These are phyloP conservation scores for Brassica napus DNA, from an alignment of 345 rosid genomes.

Conservation along the genomic window Da-Ae NC_063452.1:62640001-62640500, in stretches of 20 bases:
- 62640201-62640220: constrained; percentile 9
- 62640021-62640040: constrained; percentile 27
- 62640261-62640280: constrained; percentile 80
- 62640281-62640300: constrained; percentile 91
- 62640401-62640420: constrained; percentile 19
- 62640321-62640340: constrained; percentile 65
- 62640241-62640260: constrained; percentile 62
- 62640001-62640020: constrained; percentile 50
- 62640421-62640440: constrained; percentile 5
- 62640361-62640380: constrained; percentile 40
- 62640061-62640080: too few relatives aligned
- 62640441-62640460: constrained; percentile 14
- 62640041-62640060: constrained; percentile 8
- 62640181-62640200: neutral
- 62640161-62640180: neutral
- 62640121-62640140: too few relatives aligned
- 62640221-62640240: constrained; percentile 52
- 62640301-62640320: constrained; percentile 75
- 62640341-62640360: constrained; percentile 40
- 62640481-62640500: constrained; percentile 6
- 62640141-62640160: too few relatives aligned
- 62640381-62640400: constrained; percentile 21
- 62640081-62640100: too few relatives aligned
- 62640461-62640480: neutral
- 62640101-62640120: too few relatives aligned